Conservation (phyloP, 1,139 yeast genomes). For the Saccharomyces hybrid region DNA sequence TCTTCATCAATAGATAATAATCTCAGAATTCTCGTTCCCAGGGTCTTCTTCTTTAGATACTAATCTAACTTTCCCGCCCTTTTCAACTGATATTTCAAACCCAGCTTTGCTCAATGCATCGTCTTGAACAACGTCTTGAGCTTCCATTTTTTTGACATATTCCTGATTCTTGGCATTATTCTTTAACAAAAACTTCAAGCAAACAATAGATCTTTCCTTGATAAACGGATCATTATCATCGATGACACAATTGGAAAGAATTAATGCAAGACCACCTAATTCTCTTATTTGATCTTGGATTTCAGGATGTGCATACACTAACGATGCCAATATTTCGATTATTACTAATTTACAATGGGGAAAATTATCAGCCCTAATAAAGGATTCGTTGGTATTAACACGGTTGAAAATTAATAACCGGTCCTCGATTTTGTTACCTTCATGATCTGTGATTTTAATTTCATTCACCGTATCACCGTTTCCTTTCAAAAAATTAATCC, state of each 20-base stretch:
- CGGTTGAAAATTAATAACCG: conserved; percentile 11
- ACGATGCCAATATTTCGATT: conserved; percentile 51
- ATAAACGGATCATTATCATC: conserved; percentile 86
- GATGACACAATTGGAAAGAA: conserved; percentile 73
- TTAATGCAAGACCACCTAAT: conserved; percentile 58
- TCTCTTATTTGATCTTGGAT: conserved; percentile 64
- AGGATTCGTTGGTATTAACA: conserved; percentile 16
- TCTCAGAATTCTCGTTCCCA: background rate
- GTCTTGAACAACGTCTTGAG: conserved; percentile 44
- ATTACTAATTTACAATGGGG: conserved; percentile 55
- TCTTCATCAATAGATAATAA: background rate
- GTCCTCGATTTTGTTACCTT: conserved; percentile 25
- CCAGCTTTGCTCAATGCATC: conserved; percentile 50
- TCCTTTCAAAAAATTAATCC: conserved; percentile 22
- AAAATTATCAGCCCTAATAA: conserved; percentile 35
- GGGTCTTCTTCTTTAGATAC: conserved; percentile 21
- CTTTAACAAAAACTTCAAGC: conserved; percentile 60
- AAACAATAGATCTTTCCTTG: conserved; percentile 75
- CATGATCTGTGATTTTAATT: conserved; percentile 25
- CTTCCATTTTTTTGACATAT: conserved; percentile 60
- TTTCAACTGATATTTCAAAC: conserved; percentile 46
- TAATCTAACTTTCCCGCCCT: conserved; percentile 43
- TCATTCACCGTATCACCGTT: conserved; percentile 30
- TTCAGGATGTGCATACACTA: conserved; percentile 43
- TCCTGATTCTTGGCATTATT: conserved; percentile 62